Evolutionary conservation across 1,139 yeast genomes (phyloP).

Genomic region (Hyphopichia pseudoburtonii): DNA sequence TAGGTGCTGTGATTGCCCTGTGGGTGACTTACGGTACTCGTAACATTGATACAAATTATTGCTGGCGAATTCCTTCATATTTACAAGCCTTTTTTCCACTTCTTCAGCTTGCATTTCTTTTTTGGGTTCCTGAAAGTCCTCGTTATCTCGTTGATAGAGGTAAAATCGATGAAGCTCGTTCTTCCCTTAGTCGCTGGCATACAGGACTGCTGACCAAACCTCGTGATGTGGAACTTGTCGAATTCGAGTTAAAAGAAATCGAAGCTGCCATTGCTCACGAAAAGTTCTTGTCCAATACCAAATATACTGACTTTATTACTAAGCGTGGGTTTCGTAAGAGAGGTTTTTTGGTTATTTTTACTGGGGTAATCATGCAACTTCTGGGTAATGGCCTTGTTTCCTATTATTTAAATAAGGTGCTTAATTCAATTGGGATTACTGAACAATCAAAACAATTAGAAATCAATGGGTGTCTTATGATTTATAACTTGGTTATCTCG

Average conservation of each 20-base stretch:
- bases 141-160: constrained; percentile 41
- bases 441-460: constrained; percentile 41
- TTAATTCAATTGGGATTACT: constrained; percentile 50
- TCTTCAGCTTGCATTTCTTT: constrained; percentile 23
- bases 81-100: constrained; percentile 42
- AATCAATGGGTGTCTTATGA: constrained; percentile 47
- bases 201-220: constrained; percentile 34
- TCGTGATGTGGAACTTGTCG: constrained; percentile 33
- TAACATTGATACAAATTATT: constrained; percentile 21
- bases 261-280: constrained; percentile 38
- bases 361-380: constrained; percentile 44
- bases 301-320: constrained; percentile 37
- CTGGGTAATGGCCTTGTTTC: constrained; percentile 55
- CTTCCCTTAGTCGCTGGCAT: constrained; percentile 42
- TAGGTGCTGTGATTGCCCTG: constrained; percentile 57
- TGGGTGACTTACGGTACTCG: constrained; percentile 53
- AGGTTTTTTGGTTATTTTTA: constrained; percentile 33
- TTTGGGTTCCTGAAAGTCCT: constrained; percentile 49
- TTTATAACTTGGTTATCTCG: constrained; percentile 40
- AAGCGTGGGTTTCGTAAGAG: constrained; percentile 44
- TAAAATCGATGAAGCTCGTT: constrained; percentile 36
- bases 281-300: constrained; percentile 22
- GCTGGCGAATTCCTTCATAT: constrained; percentile 50
- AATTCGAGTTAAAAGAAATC: constrained; percentile 48
- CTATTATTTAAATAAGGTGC: constrained; percentile 48